A percentile compares a stretch with the other conserved stretches of the same genome.
These are phyloP conservation scores for Cryptosporidium sp. DNA, from an alignment of 169 alveolate genomes.

Conservation along the genomic window DNA sequence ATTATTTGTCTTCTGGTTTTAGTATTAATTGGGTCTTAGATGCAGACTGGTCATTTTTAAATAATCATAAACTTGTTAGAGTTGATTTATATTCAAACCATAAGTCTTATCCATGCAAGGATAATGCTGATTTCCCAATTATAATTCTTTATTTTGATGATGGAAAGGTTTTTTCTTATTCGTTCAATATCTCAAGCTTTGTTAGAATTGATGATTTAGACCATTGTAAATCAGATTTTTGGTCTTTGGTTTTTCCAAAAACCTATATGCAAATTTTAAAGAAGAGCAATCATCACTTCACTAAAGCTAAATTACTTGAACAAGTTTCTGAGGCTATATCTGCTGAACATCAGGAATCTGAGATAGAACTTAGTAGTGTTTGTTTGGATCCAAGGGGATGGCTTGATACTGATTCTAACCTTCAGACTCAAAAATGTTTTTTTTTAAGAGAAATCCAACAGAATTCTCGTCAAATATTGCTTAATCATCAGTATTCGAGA, in stretches of 20 bases:
- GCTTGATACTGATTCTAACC: neutral
- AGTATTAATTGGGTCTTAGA: conserved; percentile 35
- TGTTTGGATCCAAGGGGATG: conserved; percentile 7
- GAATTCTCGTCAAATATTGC: conserved; percentile 23
- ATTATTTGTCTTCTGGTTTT: neutral
- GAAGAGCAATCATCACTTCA: neutral
- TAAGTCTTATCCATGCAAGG: neutral
- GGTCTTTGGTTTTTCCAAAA: conserved; percentile 53
- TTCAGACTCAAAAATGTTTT: neutral
- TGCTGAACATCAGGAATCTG: conserved; percentile 6
- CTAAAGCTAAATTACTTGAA: conserved; percentile 7
- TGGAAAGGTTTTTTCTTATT: conserved; percentile 45
- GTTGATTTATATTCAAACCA: conserved; percentile 28
- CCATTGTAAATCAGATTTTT: conserved; percentile 36
- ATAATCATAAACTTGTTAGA: neutral
- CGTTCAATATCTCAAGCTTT: conserved; percentile 37
- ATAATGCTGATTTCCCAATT: conserved; percentile 19
- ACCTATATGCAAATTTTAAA: neutral
- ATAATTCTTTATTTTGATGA: conserved; percentile 41
- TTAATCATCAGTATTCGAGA: neutral
- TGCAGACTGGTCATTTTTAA: conserved; percentile 40
- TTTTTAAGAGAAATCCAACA: conserved; percentile 51
- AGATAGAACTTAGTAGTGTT: conserved; percentile 19
- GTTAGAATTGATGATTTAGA: conserved; percentile 67
- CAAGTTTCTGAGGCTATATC: conserved; percentile 26